Percentiles rank a stretch among this genome's conserved stretches.
Evolutionary conservation across 1,284 basidiomycete genomes (phyloP).

Genomic region (Xanthoconium separans): DNA sequence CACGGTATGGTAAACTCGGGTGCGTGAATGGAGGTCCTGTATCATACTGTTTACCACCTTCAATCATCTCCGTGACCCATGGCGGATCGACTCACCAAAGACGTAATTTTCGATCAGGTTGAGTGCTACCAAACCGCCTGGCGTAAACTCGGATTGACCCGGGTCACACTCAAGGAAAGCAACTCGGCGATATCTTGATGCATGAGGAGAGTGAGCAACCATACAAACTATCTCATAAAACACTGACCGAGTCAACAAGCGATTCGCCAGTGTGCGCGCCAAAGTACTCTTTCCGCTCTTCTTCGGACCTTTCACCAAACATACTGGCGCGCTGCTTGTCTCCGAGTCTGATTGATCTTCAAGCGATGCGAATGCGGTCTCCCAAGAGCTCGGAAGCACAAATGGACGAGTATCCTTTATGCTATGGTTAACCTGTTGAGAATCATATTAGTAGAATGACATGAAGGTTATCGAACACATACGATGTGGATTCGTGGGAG

Average conservation of each 20-base stretch:
- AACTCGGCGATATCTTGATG: constrained; percentile 63
- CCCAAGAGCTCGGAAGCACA: constrained; percentile 59
- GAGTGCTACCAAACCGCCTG: constrained; percentile 82
- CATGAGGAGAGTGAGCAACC: not conserved
- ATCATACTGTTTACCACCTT: not conserved
- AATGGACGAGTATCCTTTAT: constrained; percentile 49
- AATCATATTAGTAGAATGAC: not conserved
- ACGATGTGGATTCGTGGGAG: constrained; percentile 59
- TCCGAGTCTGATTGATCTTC: constrained; percentile 7
- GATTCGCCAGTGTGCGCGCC: constrained; percentile 73
- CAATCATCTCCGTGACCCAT: not conserved
- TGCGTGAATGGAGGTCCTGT: constrained; percentile 87
- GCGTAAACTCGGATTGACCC: constrained; percentile 93
- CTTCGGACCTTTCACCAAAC: constrained; percentile 81
- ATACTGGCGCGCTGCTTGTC: constrained; percentile 33
- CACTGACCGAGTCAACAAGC: constrained; percentile 57
- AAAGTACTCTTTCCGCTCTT: constrained; percentile 91
- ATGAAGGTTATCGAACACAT: constrained; percentile 24
- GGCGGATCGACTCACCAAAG: constrained; percentile 55
- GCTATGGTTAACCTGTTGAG: constrained; percentile 39
- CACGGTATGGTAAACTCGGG: constrained; percentile 64
- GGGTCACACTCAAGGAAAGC: constrained; percentile 92
- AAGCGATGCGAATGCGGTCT: constrained; percentile 39
- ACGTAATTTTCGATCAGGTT: constrained; percentile 67
- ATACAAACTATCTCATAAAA: not conserved